These are phyloP conservation scores for Emericellopsis atlantica DNA, from an alignment of 2,329 filamentous ascomycete genomes.

Conservation along the genomic window DNA sequence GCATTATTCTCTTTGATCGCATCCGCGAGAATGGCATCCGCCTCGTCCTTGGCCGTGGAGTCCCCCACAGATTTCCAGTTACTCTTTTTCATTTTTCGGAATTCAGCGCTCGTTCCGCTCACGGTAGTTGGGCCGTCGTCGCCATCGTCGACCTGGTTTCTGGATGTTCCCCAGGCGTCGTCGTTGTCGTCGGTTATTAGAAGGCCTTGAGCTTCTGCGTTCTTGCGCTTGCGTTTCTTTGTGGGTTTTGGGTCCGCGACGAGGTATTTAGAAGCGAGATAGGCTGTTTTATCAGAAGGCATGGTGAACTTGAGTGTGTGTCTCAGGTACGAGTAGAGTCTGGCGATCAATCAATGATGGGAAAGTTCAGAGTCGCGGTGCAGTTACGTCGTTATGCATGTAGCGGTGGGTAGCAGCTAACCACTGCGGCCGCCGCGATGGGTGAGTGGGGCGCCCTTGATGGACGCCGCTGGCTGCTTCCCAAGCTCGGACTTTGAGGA, in stretches of 20 bases:
- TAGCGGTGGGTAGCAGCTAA: not conserved
- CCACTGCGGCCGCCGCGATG: too few species aligned
- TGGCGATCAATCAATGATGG: not conserved
- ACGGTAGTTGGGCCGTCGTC: conserved; percentile 38
- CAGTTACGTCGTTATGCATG: not conserved
- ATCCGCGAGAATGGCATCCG: conserved; percentile 66
- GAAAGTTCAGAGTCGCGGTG: not conserved
- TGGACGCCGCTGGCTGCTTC: not conserved
- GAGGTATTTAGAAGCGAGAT: conserved; percentile 86
- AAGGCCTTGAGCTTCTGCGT: conserved; percentile 34
- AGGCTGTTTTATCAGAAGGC: conserved; percentile 59
- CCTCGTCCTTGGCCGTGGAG: conserved; percentile 23
- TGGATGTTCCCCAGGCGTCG: conserved; percentile 29
- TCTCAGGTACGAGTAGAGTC: not conserved
- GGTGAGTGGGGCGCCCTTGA: too few species aligned
- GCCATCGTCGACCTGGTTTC: conserved; percentile 34
- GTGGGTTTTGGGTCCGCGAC: conserved; percentile 40
- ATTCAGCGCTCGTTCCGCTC: conserved; percentile 42
- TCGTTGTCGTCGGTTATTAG: conserved; percentile 56
- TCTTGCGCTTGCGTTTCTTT: conserved; percentile 55
- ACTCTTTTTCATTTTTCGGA: conserved; percentile 66
- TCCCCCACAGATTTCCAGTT: conserved; percentile 62
- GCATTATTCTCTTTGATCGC: conserved; percentile 56
- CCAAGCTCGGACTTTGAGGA: not conserved
- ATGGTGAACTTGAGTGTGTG: conserved; percentile 16